Evolutionary conservation across 2,329 filamentous ascomycete species (phyloP).

Genomic region (Chaetomiaceae sp.): DNA sequence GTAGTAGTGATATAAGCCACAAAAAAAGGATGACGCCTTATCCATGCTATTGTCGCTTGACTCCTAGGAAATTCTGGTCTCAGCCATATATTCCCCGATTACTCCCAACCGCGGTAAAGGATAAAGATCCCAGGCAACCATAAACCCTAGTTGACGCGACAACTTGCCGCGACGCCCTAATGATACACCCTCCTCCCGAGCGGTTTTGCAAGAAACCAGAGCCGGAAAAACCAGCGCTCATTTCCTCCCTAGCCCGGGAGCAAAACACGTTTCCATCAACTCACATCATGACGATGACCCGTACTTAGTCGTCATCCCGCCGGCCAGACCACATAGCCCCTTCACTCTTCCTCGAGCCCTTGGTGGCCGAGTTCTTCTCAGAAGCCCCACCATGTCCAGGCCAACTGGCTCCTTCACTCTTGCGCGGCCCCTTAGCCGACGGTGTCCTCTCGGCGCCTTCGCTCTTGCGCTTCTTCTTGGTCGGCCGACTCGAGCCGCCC

Average conservation of each 20-base stretch:
- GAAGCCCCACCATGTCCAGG: neutral
- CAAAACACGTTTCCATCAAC: too few species aligned
- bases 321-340: neutral
- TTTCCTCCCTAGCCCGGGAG: neutral
- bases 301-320: neutral
- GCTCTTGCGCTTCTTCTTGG: conserved; percentile 53
- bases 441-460: conserved; percentile 35
- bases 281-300: neutral
- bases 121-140: neutral
- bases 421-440: conserved; percentile 33
- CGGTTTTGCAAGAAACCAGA: neutral
- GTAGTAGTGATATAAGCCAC: neutral
- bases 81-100: neutral
- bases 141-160: neutral
- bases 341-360: neutral
- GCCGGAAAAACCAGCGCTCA: neutral
- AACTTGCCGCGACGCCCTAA: neutral
- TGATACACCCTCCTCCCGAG: neutral
- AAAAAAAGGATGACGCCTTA: neutral
- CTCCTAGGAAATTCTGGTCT: neutral
- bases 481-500: conserved; percentile 48
- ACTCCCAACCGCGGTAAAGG: neutral
- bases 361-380: conserved; percentile 14
- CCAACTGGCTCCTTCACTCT: conserved; percentile 24
- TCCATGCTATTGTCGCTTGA: neutral